Conservation (phyloP, 1,139 yeast genomes). For the Yamadazyma epiphylla region DNA sequence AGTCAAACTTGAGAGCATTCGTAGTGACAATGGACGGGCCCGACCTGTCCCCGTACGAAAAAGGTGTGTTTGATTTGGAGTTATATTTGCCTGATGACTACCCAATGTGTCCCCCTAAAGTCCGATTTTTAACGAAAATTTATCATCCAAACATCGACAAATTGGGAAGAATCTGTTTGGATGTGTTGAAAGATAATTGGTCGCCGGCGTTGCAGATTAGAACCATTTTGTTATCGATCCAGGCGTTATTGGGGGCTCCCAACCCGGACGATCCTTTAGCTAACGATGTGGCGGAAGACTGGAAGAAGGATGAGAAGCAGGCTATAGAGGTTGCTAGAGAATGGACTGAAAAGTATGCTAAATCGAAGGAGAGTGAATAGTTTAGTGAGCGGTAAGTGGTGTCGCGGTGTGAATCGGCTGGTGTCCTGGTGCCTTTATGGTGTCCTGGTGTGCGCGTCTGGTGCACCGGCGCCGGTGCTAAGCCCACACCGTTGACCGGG, state of each 20-base stretch:
- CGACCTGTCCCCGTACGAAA: conserved; percentile 75
- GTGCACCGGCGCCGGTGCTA: no score
- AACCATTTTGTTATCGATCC: conserved; percentile 88
- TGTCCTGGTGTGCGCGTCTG: no score
- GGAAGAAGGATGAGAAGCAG: conserved; percentile 80
- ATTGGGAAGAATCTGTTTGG: conserved; percentile 91
- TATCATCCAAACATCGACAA: conserved; percentile 97
- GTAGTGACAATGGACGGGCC: conserved; percentile 89
- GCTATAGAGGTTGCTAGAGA: conserved; percentile 84
- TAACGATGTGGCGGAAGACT: conserved; percentile 93
- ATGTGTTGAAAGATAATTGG: conserved; percentile 89
- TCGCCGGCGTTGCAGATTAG: conserved; percentile 97
- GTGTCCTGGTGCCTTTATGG: no score
- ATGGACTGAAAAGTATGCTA: conserved; percentile 77
- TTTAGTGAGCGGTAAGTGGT: no score
- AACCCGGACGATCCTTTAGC: conserved; percentile 98
- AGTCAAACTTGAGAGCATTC: conserved; percentile 87
- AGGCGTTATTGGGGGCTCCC: conserved; percentile 92
- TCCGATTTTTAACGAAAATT: conserved; percentile 85
- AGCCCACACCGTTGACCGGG: no score
- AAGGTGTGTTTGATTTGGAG: conserved; percentile 73
- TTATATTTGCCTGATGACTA: conserved; percentile 84
- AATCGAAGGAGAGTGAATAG: conserved; percentile 6
- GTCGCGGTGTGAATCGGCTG: no score
- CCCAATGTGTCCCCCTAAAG: conserved; percentile 93